Evolutionary conservation across 2,329 filamentous ascomycete genomes (phyloP).

Genomic region (Calonectria pauciramosa): DNA sequence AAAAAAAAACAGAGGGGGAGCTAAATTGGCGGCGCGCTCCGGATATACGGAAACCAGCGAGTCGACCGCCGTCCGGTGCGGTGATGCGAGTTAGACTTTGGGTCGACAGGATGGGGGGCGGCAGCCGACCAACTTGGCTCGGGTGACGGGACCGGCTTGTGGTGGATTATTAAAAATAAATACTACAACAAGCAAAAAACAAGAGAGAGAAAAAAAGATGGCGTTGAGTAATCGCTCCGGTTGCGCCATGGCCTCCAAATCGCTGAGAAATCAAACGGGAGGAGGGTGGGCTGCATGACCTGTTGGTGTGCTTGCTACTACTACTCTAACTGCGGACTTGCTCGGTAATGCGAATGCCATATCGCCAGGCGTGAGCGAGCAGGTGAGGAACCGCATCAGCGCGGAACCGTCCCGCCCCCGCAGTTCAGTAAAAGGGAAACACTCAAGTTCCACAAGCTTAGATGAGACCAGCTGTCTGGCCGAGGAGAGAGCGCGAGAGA

Average conservation of each 20-base stretch:
- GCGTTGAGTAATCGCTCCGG: neutral
- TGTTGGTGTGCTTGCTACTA: neutral
- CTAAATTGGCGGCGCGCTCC: neutral
- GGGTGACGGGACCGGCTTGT: neutral
- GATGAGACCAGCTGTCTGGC: conserved; percentile 16
- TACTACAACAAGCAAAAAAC: neutral
- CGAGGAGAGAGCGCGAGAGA: neutral
- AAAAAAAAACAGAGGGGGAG: neutral
- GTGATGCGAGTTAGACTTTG: conserved; percentile 6
- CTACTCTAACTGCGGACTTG: neutral
- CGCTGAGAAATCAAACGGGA: neutral
- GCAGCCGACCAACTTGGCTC: neutral
- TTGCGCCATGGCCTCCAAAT: neutral
- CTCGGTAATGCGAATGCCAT: neutral
- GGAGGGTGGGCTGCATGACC: neutral
- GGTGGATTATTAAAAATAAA: neutral
- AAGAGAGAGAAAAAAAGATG: neutral
- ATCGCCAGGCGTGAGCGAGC: neutral
- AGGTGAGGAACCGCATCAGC: neutral
- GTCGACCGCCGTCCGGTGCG: neutral
- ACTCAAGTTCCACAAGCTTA: neutral
- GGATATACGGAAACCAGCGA: conserved; percentile 9
- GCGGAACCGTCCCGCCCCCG: neutral
- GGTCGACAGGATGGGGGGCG: neutral
- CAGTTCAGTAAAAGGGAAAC: neutral